Base-by-base conservation (phyloP, 2,329 filamentous ascomycete species). In the Pseudogymnoascus sp. region DNA sequence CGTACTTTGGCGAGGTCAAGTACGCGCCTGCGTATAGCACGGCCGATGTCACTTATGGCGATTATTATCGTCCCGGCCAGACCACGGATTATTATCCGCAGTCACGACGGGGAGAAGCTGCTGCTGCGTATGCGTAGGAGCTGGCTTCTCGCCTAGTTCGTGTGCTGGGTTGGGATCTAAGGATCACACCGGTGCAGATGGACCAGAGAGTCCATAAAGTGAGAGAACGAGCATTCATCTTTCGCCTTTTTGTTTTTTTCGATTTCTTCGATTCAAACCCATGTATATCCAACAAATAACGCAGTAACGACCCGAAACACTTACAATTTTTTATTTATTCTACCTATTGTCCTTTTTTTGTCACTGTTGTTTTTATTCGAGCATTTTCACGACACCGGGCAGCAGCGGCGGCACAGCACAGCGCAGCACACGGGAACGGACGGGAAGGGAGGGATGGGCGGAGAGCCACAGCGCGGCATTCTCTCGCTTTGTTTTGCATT, bases 1-100 rank as follows among this genome's bases (percentile, higher is more conserved):
- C 30, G 23, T 58, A n/a, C 39, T 61, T 61, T 23, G 60, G 60
- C 25, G 60, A 61, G 22, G 60, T 61, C 60, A 61, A 61, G 38
- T 61, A 41, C 38, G 12, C 60, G 28, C 60, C 12, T 5, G 39
- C 35, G 41, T 61, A 16, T 19, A 14, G 60, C n/a, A 14, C 16
- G 12, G 60, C 52, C 9, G 35, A 61, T 45, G 38, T 61, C 28
- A 58, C 12, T 9, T 61, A 42, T 61, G 38, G 36, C 38, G 60
- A 61, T 16, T 33, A 41, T 45, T 61, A 42, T 61, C 60, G 60
- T 7, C 60, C 23, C 4, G 60, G 39, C 6, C 25, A 55, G 45
- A 16, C 22, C 8, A 55, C 45, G 25, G 45, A 55, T 30, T 55
- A 55, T 11, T 55, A 55, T 19, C n/a, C 25, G 25, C 45, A 55